Evolutionary conservation across 192 early-diverging fungal genomes (phyloP), one percentile per base, ranked within the genome.

Genomic region (Coemansia sp.): DNA sequence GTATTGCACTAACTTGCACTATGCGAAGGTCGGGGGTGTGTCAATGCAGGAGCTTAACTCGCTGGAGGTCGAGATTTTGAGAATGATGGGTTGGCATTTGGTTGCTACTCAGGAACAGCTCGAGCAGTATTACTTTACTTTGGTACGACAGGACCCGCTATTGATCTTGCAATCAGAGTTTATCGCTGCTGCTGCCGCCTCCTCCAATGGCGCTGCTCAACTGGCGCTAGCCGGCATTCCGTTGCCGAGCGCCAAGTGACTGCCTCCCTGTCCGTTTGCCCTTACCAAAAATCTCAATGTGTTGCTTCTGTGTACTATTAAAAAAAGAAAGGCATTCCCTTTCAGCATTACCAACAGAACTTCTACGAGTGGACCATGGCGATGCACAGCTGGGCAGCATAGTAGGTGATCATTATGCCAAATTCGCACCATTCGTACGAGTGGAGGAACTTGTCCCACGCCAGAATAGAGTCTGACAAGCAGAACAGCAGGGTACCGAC

Each of bases 11-110:
- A 99, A 99, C 72, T 84, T 90, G 14, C 92, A 94, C 69, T 99
- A 94, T 77, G 96, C 95, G 0, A 92, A 92, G 71, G 94, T 99
- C 14, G 97, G 97, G 18, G 97, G 97, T 23, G 86, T 99, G 33
- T 88, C 90, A 6, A 89, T 92, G 48, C 89, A 93, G 60, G 97
- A 99, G 79, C 82, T 99, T 13, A 99, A 99, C 64, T 85, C 93
- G 12, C 77, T 99, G 7, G 97, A 94, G 66, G 83, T 99, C 59
- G 97, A 99, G 72, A 87, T 96, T 63, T 62, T 96, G 50, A 83
- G 83, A 16, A 77, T 96, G 68, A 92, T 98, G 39, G 93, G 94
- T 61, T 99, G 97, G 97, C 86, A 92, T 41, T 71, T 99, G 13
- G 77, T 90, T 37, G 85, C 88, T 16, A 86, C 91, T 16, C 89